Percentiles rank a stretch among this genome's conserved stretches.
phyloP scores from a whole-genome alignment of 75 land plant species.

The Picea glauca region DNA sequence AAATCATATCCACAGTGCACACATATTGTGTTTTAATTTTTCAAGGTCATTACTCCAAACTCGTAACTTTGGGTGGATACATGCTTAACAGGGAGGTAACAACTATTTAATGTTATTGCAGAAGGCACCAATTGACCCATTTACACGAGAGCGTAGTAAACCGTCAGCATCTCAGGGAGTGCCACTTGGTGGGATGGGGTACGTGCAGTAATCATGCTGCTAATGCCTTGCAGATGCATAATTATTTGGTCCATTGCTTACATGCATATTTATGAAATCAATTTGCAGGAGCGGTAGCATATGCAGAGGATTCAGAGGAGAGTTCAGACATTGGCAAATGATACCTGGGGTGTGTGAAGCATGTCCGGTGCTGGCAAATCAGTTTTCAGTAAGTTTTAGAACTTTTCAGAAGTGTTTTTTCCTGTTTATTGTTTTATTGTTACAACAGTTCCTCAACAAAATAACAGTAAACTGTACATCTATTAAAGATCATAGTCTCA shows the following conservation, averaged over 20 bases:
- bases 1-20: too few relatives aligned
- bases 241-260: conserved; percentile 6
- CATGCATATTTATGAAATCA: neutral
- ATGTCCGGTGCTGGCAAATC: conserved; percentile 88
- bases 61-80: too few relatives aligned
- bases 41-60: too few relatives aligned
- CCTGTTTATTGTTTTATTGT: neutral
- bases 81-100: neutral
- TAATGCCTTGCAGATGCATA: neutral
- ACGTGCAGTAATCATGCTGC: conserved; percentile 19
- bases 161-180: conserved; percentile 99
- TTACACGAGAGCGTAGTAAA: conserved; percentile 68
- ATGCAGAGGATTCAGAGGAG: conserved; percentile 98
- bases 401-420: conserved; percentile 4
- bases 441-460: neutral
- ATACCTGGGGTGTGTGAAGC: conserved; percentile 79
- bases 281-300: conserved; percentile 90
- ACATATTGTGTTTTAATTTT: too few relatives aligned
- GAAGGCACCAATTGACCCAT: conserved; percentile 98
- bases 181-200: conserved; percentile 99
- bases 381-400: conserved; percentile 79
- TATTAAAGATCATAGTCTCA: neutral
- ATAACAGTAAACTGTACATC: neutral
- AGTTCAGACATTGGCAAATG: conserved; percentile 92
- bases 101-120: conserved; percentile 22